Evolutionary conservation across 805 yeast genomes (phyloP).

Genomic region (Candida vartiovaarae): DNA sequence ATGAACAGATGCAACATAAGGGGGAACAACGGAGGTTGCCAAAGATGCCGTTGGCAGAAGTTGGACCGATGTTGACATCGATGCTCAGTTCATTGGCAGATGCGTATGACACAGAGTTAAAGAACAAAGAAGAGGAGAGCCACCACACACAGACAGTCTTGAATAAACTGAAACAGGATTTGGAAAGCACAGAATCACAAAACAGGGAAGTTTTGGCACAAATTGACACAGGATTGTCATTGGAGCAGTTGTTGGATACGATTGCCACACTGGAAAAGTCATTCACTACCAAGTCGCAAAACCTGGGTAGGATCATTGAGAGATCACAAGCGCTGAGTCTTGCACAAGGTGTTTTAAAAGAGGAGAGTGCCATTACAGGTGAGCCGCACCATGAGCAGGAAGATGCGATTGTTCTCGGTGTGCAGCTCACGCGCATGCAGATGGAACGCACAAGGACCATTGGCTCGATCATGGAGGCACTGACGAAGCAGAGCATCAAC

Average conservation of each 20-base stretch:
- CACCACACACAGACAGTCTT: constrained; percentile 40
- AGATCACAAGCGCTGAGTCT: constrained; percentile 56
- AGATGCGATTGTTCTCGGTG: constrained; percentile 23
- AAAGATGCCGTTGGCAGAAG: constrained; percentile 19
- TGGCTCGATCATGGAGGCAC: constrained; percentile 44
- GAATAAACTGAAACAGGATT: constrained; percentile 33
- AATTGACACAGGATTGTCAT: constrained; percentile 14
- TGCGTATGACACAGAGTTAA: constrained; percentile 50
- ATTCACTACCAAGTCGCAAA: constrained; percentile 24
- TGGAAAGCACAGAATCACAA: constrained; percentile 29
- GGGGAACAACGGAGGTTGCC: constrained; percentile 5
- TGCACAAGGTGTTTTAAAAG: constrained; percentile 51
- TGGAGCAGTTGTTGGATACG: constrained; percentile 13
- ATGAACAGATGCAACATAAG: background rate
- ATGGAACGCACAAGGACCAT: constrained; percentile 38
- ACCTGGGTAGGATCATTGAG: constrained; percentile 42
- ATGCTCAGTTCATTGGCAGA: constrained; percentile 40
- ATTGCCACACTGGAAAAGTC: constrained; percentile 13
- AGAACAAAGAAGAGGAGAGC: constrained; percentile 46
- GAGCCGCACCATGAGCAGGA: constrained; percentile 5
- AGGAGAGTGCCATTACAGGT: constrained; percentile 31
- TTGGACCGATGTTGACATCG: constrained; percentile 23
- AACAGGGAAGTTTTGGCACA: constrained; percentile 22
- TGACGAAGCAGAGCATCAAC: constrained; percentile 38
- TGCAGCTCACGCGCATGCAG: constrained; percentile 48